Evolutionary conservation across 2,329 filamentous ascomycete genomes (phyloP), one percentile per base, ranked within the genome.

Genomic region (Fusarium anthophilum): DNA sequence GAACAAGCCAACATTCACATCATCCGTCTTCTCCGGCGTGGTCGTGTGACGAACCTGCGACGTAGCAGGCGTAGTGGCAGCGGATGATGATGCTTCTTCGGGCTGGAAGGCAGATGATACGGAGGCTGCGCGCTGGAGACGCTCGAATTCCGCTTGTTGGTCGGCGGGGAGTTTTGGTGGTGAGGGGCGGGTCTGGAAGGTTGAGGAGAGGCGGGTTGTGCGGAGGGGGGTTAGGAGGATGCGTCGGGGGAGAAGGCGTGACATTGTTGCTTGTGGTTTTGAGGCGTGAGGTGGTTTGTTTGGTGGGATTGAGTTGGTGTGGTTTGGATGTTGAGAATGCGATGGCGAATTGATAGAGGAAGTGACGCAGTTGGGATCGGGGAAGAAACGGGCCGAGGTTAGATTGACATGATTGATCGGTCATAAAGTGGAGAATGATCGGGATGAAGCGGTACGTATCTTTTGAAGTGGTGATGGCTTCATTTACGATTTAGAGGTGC

Each of bases 61-160:
- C 39, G 37, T 77, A 66, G 58, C 80, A 47, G 72, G 80, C 38
- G 77, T 81, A 69, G 54, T 74, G 72, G 35, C 77, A 30, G 37
- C 26, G 15, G 48, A 22, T 13, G 67, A 22, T 13, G 67, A 45
- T 17, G 63, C 44, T 20, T 73, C 69, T 53, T 81, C 78, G 71
- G 82, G 74, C 74, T 84, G 80, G 75, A 85, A 84, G 73, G 83
- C 81, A 57, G 85, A 79, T 14, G 85, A 85, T 9, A 85, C 84
- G 71, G 86, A 81, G 65, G 88, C 89, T 39, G 83, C 87, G 76
- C 90, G 90, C 81, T 98, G 95, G 8, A 98, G 92, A 47, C 91
- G 89, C 83, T 98, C 95, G 82, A 96, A 98, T 74, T 97, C 90
- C 81, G 95, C 94, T 86, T 98, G 95, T 77, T 98, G 92, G 82